These are phyloP conservation scores for Cynanchum wilfordii DNA, from an alignment of 257 asterid genomes.

Conservation along the genomic window DNA sequence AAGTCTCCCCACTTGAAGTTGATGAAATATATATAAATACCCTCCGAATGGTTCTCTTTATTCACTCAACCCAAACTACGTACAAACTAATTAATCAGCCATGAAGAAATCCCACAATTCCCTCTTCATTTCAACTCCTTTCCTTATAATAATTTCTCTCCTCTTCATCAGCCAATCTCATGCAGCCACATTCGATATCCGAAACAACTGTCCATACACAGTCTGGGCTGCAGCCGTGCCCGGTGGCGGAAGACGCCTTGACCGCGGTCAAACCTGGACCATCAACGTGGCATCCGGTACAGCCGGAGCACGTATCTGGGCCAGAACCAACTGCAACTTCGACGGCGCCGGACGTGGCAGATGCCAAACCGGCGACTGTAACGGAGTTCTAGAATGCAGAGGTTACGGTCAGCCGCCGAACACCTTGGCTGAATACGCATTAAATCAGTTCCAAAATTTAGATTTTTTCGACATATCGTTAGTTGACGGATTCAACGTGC, in stretches of 20 bases:
- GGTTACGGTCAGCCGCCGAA: constrained; percentile 48
- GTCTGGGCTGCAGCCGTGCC: constrained; percentile 37
- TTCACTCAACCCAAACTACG: constrained; percentile 3
- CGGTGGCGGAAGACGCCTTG: constrained; percentile 26
- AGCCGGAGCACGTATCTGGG: constrained; percentile 30
- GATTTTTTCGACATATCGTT: background rate
- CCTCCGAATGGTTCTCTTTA: background rate
- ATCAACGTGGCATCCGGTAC: constrained; percentile 17
- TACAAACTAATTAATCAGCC: too few relatives aligned
- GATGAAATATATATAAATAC: background rate
- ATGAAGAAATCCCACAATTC: too few relatives aligned
- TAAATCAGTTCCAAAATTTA: constrained; percentile 22
- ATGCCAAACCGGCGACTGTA: constrained; percentile 35
- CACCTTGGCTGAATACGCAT: constrained; percentile 47
- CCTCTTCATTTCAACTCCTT: background rate
- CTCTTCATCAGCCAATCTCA: constrained; percentile 10
- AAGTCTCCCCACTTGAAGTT: too few relatives aligned
- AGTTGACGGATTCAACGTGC: constrained; percentile 29
- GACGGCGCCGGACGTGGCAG: constrained; percentile 19
- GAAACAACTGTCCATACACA: constrained; percentile 31
- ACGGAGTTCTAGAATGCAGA: constrained; percentile 30
- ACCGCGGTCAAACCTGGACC: constrained; percentile 21
- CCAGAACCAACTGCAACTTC: constrained; percentile 28
- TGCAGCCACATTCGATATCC: constrained; percentile 21
- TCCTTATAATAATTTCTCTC: constrained; percentile 10